Evolutionary conservation across 148 eudicot species (phyloP), one percentile per base, ranked within the genome.

Genomic region (Cornus kousa): DNA sequence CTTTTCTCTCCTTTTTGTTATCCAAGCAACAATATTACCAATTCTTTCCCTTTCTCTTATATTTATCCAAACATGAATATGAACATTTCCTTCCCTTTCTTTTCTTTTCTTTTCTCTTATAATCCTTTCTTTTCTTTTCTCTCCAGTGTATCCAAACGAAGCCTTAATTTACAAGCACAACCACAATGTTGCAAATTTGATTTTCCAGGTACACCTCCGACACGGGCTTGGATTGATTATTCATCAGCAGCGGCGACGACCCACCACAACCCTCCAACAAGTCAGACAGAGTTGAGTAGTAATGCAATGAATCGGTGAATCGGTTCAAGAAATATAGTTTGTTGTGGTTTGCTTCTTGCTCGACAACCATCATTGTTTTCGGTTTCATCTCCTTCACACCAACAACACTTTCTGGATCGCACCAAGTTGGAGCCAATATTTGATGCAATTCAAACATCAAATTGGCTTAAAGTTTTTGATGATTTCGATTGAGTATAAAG

Each of bases 101-200:
- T n/a, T n/a, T n/a, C n/a, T n/a, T n/a, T n/a, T n/a, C n/a, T n/a
- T n/a, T n/a, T n/a, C n/a, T n/a, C n/a, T n/a, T n/a, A n/a, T n/a
- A n/a, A n/a, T n/a, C n/a, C n/a, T n/a, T n/a, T n/a, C n/a, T n/a
- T n/a, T n/a, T n/a, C n/a, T n/a, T n/a, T n/a, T n/a, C n/a, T n/a
- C n/a, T n/a, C n/a, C n/a, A n/a, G n/a, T n/a, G n/a, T n/a, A n/a
- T n/a, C n/a, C n/a, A n/a, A n/a, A n/a, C n/a, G n/a, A n/a, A n/a
- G n/a, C n/a, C n/a, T n/a, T 1, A 28, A 28, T 28, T 28, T 28
- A 28, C 28, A 28, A 1, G 28, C 28, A 28, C 28, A 28, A 28
- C 90, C 76, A 93, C 93, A 46, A 93, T 85, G 79, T 93, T 91
- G 57, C 93, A 90, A 62, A 93, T 91, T 82, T 93, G 93, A 31